Evolutionary conservation across 2,329 filamentous ascomycete genomes (phyloP).

Genomic region (Claviceps citrina): DNA sequence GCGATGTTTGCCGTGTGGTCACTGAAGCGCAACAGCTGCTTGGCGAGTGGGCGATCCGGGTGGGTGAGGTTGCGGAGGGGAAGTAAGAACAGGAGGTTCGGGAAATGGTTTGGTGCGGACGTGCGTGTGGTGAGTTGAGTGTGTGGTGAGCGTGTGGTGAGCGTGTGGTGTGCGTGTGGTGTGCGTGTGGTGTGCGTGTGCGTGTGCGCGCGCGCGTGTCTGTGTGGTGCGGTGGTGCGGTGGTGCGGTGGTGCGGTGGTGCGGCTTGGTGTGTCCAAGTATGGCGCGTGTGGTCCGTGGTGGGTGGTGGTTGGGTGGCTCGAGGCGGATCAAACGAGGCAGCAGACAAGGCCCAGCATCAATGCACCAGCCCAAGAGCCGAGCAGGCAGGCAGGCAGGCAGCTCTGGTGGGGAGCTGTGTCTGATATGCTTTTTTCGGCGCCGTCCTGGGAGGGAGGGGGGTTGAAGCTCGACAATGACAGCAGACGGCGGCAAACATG

Average conservation of each 20-base stretch:
- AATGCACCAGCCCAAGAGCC: neutral
- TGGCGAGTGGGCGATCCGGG: neutral
- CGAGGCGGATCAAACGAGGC: slow-evolving; percentile 4
- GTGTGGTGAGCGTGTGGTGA: neutral
- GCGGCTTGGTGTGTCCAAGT: neutral
- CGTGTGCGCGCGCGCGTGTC: neutral
- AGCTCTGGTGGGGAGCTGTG: slow-evolving; percentile 4
- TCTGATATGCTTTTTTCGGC: slow-evolving; percentile 7
- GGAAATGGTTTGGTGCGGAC: neutral
- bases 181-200: neutral
- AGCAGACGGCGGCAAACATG: slow-evolving; percentile 1
- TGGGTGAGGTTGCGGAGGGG: neutral
- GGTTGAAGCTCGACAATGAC: neutral
- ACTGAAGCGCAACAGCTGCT: neutral
- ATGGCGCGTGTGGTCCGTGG: neutral
- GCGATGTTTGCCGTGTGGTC: neutral
- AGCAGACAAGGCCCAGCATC: too few species aligned
- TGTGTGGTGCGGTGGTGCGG: neutral
- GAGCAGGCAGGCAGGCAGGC: neutral
- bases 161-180: neutral
- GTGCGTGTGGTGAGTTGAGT: neutral
- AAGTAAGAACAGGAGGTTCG: neutral
- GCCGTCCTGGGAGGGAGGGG: neutral
- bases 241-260: neutral
- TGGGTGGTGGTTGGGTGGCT: slow-evolving; percentile 1